phyloP scores from a whole-genome alignment of 768 basidiomycete genomes.

The Termitomyces sp. region DNA sequence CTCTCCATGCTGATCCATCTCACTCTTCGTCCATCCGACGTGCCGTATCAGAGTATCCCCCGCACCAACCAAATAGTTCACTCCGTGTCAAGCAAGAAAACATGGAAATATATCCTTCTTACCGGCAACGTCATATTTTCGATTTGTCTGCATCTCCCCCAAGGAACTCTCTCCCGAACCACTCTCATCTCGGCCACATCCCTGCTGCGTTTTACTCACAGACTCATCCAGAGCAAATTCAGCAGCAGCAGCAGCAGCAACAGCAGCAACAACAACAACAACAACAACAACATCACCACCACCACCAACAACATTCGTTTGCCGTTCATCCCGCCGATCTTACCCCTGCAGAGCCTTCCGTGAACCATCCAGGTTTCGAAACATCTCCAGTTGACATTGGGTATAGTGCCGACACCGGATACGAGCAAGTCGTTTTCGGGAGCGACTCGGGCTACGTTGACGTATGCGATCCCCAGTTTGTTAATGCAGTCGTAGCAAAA shows the following conservation, averaged over 20 bases:
- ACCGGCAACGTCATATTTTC: slow-evolving; percentile 11
- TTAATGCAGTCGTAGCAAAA: slow-evolving; percentile 1
- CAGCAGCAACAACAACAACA: background rate
- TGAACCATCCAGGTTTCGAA: slow-evolving; percentile 1
- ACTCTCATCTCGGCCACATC: background rate
- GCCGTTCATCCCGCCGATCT: slow-evolving; percentile 7
- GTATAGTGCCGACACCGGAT: slow-evolving; percentile 1
- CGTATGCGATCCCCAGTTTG: slow-evolving; percentile 11
- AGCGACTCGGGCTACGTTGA: slow-evolving; percentile 4
- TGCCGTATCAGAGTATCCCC: slow-evolving; percentile 1
- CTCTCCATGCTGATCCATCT: slow-evolving; percentile 1
- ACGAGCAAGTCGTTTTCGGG: slow-evolving; percentile 6
- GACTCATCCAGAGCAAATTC: background rate
- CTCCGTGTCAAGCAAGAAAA: slow-evolving; percentile 10
- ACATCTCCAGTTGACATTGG: slow-evolving; percentile 4
- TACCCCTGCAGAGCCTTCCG: background rate
- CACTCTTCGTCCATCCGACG: slow-evolving; percentile 3
- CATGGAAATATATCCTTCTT: slow-evolving; percentile 3
- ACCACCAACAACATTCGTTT: slow-evolving; percentile 1
- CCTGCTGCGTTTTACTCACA: slow-evolving; percentile 8
- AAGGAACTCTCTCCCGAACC: background rate
- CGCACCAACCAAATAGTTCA: background rate
- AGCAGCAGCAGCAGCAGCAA: background rate
- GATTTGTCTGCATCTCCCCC: slow-evolving; percentile 8
- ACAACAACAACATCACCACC: background rate